Percentiles rank a stretch among this genome's conserved stretches.
Evolutionary conservation across 2,329 filamentous ascomycete genomes (phyloP).

Genomic region (Aspergillus ibericus): DNA sequence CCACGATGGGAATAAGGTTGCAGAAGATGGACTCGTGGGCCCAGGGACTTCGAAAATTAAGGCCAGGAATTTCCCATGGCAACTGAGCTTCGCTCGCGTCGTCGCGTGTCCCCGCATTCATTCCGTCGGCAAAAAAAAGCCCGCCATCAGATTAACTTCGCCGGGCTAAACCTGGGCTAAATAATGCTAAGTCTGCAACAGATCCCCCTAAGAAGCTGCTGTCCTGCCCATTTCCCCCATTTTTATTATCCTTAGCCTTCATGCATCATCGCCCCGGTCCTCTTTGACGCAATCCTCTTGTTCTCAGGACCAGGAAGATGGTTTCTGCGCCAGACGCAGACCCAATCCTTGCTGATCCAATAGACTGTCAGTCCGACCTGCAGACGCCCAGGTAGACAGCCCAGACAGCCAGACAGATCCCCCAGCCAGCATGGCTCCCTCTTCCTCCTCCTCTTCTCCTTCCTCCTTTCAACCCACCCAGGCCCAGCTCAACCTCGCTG

Average conservation of each 20-base stretch:
- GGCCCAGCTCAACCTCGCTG: constrained; percentile 26
- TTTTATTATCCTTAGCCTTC: background rate
- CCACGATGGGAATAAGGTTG: background rate
- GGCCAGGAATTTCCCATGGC: constrained; percentile 1
- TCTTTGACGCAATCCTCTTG: constrained; percentile 9
- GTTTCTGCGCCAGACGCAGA: constrained; percentile 13
- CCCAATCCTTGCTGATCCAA: constrained; percentile 7
- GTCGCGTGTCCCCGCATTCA: constrained; percentile 28
- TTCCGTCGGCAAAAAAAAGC: constrained; percentile 14
- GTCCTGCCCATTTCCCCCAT: background rate
- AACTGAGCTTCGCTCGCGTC: constrained; percentile 4
- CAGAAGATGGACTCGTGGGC: background rate
- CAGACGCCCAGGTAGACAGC: background rate
- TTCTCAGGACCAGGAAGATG: constrained; percentile 22
- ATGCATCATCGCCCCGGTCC: constrained; percentile 11
- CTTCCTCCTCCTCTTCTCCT: constrained; percentile 5
- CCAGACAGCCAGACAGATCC: background rate
- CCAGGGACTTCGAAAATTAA: background rate
- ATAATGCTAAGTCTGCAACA: background rate
- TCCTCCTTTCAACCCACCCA: constrained; percentile 23
- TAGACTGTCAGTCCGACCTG: background rate
- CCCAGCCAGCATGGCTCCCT: constrained; percentile 11
- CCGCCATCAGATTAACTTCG: constrained; percentile 14
- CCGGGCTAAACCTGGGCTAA: background rate
- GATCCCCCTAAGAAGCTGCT: background rate